A percentile compares a stretch with the other conserved stretches of the same genome.
Evolutionary conservation across 768 basidiomycete genomes (phyloP).

Genomic region (Favolaschia claudopus): DNA sequence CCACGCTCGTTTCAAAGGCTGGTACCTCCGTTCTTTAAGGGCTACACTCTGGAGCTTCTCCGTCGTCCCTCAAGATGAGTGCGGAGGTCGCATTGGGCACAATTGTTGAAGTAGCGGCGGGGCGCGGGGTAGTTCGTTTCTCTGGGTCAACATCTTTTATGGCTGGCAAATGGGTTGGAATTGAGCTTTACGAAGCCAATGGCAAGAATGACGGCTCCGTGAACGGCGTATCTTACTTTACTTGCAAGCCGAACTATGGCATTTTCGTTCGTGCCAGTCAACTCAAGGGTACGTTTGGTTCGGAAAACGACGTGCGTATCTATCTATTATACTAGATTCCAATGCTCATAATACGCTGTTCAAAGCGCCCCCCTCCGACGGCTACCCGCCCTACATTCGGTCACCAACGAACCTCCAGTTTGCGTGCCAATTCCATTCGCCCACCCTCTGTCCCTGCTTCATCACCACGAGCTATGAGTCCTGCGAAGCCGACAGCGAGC

Average conservation of each 20-base stretch:
- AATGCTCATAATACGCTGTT: conserved; percentile 1
- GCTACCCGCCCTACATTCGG: conserved; percentile 46
- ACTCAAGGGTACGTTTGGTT: conserved; percentile 68
- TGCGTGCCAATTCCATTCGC: conserved; percentile 49
- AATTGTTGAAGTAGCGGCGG: conserved; percentile 81
- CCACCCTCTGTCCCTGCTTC: conserved; percentile 52
- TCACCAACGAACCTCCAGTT: conserved; percentile 70
- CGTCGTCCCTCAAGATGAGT: conserved; percentile 15
- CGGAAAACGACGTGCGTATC: conserved; percentile 45
- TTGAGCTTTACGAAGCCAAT: conserved; percentile 81
- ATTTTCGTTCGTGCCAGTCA: conserved; percentile 91
- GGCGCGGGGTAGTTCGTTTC: conserved; percentile 88
- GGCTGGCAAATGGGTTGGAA: conserved; percentile 93
- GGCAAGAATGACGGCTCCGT: conserved; percentile 98
- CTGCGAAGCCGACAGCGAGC: conserved; percentile 53
- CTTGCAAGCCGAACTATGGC: conserved; percentile 77
- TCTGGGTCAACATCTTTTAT: conserved; percentile 84
- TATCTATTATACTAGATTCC: not conserved
- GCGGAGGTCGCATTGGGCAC: conserved; percentile 57
- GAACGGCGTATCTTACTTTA: conserved; percentile 81
- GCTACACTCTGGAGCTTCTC: not conserved
- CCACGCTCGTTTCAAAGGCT: conserved; percentile 9
- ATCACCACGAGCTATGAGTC: conserved; percentile 74
- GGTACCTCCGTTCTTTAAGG: conserved; percentile 2
- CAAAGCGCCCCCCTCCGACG: conserved; percentile 24